Base-by-base conservation (phyloP, 306 rosid species). In the Castanopsis chinensis region DNA sequence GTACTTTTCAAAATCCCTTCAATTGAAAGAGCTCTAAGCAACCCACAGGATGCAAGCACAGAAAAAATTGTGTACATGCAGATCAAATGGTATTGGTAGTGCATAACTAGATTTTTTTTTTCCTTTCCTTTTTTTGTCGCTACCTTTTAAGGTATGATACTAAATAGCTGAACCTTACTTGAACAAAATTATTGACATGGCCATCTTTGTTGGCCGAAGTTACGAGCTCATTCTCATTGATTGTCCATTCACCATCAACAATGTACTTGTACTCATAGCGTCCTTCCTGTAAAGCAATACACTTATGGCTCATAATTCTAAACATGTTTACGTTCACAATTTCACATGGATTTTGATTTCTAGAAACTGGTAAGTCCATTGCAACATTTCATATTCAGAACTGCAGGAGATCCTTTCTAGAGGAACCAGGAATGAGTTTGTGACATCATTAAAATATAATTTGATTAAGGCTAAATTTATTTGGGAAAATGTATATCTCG, bases 211-310 rank as follows among this genome's bases (percentile, higher is more conserved):
- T 89, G 84, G 90, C 89, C 73, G 86, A 80, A 75, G 91, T 82
- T 59, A 89, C 43, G 18, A 41, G 90, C 82, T 90, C 92, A 21
- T 79, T 3, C 20, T 78, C 72, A 49, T 87, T 93, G 88, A 78
- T 76, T 20, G 53, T 87, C 99, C 99, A 96, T 77, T 79, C 79
- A 59, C 98, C 99, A 82, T 96, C 91, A 76, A 93, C 81, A 27
- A 96, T 86, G 85, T 93, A 96, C 89, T 96, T 96, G 85, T 96
- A 96, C 88, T 96, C 99, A 1, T 91, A 96, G 53, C n/a, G 80
- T 79, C 99, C 99, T 88, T 93, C 98, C 99, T 96, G 88, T 81
- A 59, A 81, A 68, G 69, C 27, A 53, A 58, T 57, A 60, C 67
- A 76, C 23, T 82, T 69, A 19, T 53, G 65, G 27, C 58, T 69